Evolutionary conservation across 805 yeast species (phyloP).

Genomic region (Scheffersomyces stipitis): DNA sequence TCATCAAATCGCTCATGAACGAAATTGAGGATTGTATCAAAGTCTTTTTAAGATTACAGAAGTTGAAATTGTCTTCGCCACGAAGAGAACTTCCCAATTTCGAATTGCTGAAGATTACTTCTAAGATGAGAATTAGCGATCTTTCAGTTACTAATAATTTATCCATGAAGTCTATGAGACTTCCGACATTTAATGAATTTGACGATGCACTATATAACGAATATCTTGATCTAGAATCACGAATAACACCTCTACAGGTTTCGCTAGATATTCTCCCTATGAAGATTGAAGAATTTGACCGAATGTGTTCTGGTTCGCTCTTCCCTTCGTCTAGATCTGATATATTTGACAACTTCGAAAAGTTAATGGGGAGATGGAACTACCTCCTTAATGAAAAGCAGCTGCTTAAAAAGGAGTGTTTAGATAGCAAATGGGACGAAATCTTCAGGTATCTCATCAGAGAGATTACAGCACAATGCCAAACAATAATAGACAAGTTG

Average conservation of each 20-base stretch:
- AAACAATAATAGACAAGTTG: slow-evolving; percentile 4
- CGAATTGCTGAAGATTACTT: slow-evolving; percentile 17
- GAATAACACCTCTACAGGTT: slow-evolving; percentile 51
- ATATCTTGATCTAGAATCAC: slow-evolving; percentile 40
- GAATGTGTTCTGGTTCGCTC: slow-evolving; percentile 15
- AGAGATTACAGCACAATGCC: slow-evolving; percentile 30
- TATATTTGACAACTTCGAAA: slow-evolving; percentile 5
- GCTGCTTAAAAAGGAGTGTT: slow-evolving; percentile 43
- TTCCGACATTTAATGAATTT: slow-evolving; percentile 31
- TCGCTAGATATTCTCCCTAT: slow-evolving; percentile 53
- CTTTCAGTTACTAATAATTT: slow-evolving; percentile 8
- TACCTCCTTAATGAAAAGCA: slow-evolving; percentile 41
- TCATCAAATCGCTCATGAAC: slow-evolving; percentile 19
- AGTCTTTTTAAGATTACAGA: slow-evolving; percentile 13
- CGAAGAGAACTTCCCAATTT: slow-evolving; percentile 13
- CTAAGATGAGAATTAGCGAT: slow-evolving; percentile 24
- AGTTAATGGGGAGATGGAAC: slow-evolving; percentile 32
- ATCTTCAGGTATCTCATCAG: slow-evolving; percentile 48
- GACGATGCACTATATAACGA: slow-evolving; percentile 40
- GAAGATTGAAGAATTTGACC: slow-evolving; percentile 45
- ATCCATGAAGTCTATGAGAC: slow-evolving; percentile 17
- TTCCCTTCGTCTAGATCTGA: slow-evolving; percentile 6
- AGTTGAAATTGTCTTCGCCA: slow-evolving; percentile 19
- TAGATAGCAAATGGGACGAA: slow-evolving; percentile 57
- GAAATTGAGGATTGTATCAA: slow-evolving; percentile 28